phyloP scores from a whole-genome alignment of 192 early-diverging fungal species.

The Coemansia sp. region DNA sequence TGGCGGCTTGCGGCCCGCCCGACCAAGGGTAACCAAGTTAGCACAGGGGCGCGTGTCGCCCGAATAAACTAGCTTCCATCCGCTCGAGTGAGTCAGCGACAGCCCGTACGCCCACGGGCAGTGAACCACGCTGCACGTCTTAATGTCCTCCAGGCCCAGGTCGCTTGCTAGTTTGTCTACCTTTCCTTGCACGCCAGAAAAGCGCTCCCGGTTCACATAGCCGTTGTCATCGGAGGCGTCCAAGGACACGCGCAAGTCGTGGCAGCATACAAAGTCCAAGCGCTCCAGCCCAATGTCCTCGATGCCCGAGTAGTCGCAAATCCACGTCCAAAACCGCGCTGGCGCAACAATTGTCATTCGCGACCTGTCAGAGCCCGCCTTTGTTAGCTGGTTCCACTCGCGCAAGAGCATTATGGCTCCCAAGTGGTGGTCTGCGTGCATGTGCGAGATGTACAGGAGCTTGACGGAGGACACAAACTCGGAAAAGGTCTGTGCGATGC shows the following conservation, averaged over 20 bases:
- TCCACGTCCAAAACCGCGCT: conserved; percentile 47
- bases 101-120: conserved; percentile 83
- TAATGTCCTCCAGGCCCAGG: conserved; percentile 62
- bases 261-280: conserved; percentile 47
- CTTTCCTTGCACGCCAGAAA: background rate
- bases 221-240: background rate
- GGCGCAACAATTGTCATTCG: conserved; percentile 56
- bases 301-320: conserved; percentile 49
- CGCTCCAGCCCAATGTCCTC: conserved; percentile 54
- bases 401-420: conserved; percentile 76
- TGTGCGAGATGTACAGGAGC: conserved; percentile 89
- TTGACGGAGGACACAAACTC: conserved; percentile 63
- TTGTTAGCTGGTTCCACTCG: conserved; percentile 67
- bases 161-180: conserved; percentile 14
- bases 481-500: conserved; percentile 39
- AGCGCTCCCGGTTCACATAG: background rate
- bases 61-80: conserved; percentile 87
- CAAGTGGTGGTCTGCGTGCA: conserved; percentile 98
- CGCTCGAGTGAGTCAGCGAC: conserved; percentile 66
- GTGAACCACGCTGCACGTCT: conserved; percentile 79
- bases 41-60: conserved; percentile 91
- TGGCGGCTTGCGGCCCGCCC: conserved; percentile 52
- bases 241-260: conserved; percentile 21
- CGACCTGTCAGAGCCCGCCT: background rate
- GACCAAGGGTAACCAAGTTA: conserved; percentile 71